Conservation (phyloP, 2,329 filamentous ascomycete genomes). For the Cadophora luteo-olivacea region DNA sequence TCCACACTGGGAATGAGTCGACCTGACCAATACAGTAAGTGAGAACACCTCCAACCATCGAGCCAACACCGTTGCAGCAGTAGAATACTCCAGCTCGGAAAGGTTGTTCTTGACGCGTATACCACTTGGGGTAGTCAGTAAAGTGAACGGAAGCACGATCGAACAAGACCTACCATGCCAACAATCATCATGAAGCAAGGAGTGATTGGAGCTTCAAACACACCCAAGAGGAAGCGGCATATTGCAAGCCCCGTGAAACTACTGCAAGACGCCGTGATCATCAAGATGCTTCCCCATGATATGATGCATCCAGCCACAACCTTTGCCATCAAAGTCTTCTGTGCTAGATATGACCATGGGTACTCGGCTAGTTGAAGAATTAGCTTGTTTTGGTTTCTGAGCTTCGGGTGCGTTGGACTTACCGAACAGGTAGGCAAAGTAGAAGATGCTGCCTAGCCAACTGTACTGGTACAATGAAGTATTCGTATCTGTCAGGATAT, state of each 20-base stretch:
- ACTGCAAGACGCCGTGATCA: constrained; percentile 64
- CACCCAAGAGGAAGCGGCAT: constrained; percentile 69
- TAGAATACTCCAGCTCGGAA: constrained; percentile 67
- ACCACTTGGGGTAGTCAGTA: constrained; percentile 8
- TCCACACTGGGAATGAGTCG: constrained; percentile 47
- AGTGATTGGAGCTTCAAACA: constrained; percentile 63
- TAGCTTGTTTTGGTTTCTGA: neutral
- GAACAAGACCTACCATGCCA: constrained; percentile 49
- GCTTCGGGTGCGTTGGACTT: too few species aligned
- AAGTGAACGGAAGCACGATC: neutral
- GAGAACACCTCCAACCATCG: constrained; percentile 62
- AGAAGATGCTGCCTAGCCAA: constrained; percentile 54
- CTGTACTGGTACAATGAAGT: constrained; percentile 52
- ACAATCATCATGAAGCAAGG: constrained; percentile 72
- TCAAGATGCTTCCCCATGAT: constrained; percentile 62
- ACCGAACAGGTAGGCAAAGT: constrained; percentile 46
- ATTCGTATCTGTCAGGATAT: constrained; percentile 52
- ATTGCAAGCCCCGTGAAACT: constrained; percentile 65
- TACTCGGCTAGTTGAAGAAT: constrained; percentile 21
- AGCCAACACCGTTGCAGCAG: constrained; percentile 65
- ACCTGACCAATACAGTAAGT: constrained; percentile 54
- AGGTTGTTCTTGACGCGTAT: constrained; percentile 71
- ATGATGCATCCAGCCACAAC: constrained; percentile 65
- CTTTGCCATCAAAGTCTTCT: constrained; percentile 58
- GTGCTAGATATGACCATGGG: constrained; percentile 27